Base-by-base conservation (phyloP, 148 eudicot genomes). In the Rhododendron henanense region DNA sequence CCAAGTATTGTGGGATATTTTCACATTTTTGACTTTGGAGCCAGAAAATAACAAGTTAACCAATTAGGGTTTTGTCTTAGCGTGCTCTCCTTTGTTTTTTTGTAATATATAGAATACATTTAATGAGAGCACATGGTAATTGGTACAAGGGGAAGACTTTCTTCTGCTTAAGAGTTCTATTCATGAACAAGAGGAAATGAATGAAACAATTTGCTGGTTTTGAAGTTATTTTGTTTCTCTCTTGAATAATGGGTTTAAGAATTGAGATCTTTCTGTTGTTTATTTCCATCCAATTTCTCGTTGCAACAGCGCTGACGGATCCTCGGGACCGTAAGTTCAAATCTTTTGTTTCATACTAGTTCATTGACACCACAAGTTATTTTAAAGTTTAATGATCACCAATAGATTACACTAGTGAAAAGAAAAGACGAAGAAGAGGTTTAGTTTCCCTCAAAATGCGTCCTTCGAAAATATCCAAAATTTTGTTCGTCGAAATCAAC, bases 311-410 rank as follows among this genome's bases (percentile, higher is more conserved):
- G 2, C 83, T 84, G 61, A 92, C 91, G 28, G 23, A 89, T 84
- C 18, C 74, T 31, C 80, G 83, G 31, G 96, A 94, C 69, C 85
- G 98, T 95, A 86, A 93, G 95, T 91, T 88, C 59, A 37, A 6
- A 65, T 61, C 76, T 79, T 51, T 69, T 7, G 33, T 31, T 51
- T 69, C 2, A n/a, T 39, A 37, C 47, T 33, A 21, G 63, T 82
- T 76, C 16, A 76, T 76, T 35, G 79, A 19, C 37, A 9, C 37
- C 48, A 18, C 47, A 18, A 19, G 16, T 76, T 31, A 11, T 48
- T n/a, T 14, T 65, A 69, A 9, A 23, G 19, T 41, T 45, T 65
- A 37, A 28, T 63, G 55, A 15, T 71, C 1, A 71, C 19, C 11
- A 31, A n/a, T 33, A 28, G 67, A 61, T 21, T 21, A 61, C 19